Percentiles rank a stretch among this genome's conserved stretches.
Evolutionary conservation across 2,329 filamentous ascomycete genomes (phyloP).

Genomic region (Aspergillus pseudonomiae): DNA sequence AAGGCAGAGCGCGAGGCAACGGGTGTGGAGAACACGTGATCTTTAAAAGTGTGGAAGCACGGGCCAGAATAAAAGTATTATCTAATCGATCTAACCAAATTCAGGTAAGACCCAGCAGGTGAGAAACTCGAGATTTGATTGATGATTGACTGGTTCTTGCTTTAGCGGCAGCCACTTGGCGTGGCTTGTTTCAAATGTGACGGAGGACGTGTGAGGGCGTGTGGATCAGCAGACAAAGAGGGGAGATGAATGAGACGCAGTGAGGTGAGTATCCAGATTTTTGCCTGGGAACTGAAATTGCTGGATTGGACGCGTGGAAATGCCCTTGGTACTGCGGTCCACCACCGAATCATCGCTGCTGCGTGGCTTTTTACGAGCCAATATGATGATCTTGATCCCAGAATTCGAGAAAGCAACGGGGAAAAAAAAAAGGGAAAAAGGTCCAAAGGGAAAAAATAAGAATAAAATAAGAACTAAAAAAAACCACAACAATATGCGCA

Average conservation of each 20-base stretch:
- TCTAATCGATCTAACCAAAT: constrained; percentile 20
- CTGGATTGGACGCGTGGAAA: not conserved
- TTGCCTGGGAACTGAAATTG: not conserved
- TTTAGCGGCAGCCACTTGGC: constrained; percentile 19
- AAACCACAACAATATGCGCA: constrained; percentile 13
- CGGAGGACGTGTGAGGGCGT: constrained; percentile 1
- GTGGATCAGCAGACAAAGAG: constrained; percentile 5
- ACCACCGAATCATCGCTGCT: not conserved
- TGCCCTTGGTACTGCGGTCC: not conserved
- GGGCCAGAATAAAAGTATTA: constrained; percentile 21
- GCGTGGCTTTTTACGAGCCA: not conserved
- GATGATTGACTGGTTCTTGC: constrained; percentile 11
- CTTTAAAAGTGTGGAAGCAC: constrained; percentile 22
- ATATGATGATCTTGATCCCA: not conserved
- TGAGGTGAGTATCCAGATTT: not conserved
- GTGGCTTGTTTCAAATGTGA: constrained; percentile 19
- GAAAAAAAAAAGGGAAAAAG: not conserved
- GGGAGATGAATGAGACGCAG: not conserved
- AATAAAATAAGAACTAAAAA: constrained; percentile 4
- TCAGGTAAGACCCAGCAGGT: constrained; percentile 10
- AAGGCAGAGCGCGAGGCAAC: constrained; percentile 16
- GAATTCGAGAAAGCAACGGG: not conserved
- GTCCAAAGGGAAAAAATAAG: not conserved
- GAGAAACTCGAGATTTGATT: constrained; percentile 13
- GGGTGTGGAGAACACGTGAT: constrained; percentile 30